These are phyloP conservation scores for Urostyla sp. DNA, from an alignment of 73 alveolate genomes.

Conservation along the genomic window DNA sequence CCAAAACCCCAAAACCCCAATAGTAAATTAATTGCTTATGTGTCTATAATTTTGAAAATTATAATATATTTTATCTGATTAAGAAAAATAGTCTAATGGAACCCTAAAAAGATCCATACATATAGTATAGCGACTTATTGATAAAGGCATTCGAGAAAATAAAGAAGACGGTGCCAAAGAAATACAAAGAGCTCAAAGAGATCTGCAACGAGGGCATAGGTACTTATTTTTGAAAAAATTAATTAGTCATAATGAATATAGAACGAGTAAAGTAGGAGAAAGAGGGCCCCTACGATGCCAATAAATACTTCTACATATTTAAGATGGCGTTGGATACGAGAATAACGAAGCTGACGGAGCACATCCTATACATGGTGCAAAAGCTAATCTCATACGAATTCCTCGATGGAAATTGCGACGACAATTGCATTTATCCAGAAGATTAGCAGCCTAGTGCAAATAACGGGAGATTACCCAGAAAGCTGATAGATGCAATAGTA, in stretches of 20 bases:
- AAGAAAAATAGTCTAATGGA: too few relatives aligned
- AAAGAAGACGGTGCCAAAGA: slow-evolving; percentile 60
- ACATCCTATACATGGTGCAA: slow-evolving; percentile 72
- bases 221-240: neutral
- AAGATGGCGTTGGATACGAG: slow-evolving; percentile 81
- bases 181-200: slow-evolving; percentile 71
- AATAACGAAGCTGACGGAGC: slow-evolving; percentile 72
- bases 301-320: slow-evolving; percentile 82
- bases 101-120: slow-evolving; percentile 56
- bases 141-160: slow-evolving; percentile 70
- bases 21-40: too few relatives aligned
- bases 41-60: too few relatives aligned
- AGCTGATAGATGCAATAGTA: slow-evolving; percentile 82
- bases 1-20: too few relatives aligned
- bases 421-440: slow-evolving; percentile 66
- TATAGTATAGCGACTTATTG: slow-evolving; percentile 66
- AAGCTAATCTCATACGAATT: slow-evolving; percentile 82
- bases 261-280: slow-evolving; percentile 63
- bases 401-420: slow-evolving; percentile 85
- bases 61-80: too few relatives aligned
- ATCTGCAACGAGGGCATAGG: slow-evolving; percentile 60
- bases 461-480: slow-evolving; percentile 68
- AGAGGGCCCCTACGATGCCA: slow-evolving; percentile 76
- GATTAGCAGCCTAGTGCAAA: slow-evolving; percentile 59
- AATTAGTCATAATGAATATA: neutral